A percentile compares a stretch with the other conserved stretches of the same genome.
These are phyloP conservation scores for Amanita fuliginea DNA, from an alignment of 768 basidiomycete genomes.

Conservation along the genomic window DNA sequence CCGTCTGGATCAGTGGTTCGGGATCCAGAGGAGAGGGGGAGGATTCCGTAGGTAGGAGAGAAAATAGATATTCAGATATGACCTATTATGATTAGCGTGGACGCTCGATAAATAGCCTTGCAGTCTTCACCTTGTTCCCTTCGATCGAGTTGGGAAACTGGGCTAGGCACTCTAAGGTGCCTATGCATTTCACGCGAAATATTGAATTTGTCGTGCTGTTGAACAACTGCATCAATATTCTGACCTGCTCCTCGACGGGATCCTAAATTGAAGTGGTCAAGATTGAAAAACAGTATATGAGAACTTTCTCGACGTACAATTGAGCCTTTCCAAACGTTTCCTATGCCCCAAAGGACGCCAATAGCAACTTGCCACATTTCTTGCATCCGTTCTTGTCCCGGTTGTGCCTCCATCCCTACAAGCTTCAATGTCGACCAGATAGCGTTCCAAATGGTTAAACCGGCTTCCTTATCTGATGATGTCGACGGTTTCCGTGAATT, in stretches of 20 bases:
- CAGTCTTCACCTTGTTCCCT: slow-evolving; percentile 44
- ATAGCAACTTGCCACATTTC: slow-evolving; percentile 74
- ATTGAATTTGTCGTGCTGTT: slow-evolving; percentile 40
- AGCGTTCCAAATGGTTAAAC: slow-evolving; percentile 48
- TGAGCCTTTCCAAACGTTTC: slow-evolving; percentile 57
- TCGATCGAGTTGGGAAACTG: slow-evolving; percentile 52
- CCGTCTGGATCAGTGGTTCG: slow-evolving; percentile 67
- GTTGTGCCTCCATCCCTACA: slow-evolving; percentile 46
- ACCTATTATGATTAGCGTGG: slow-evolving; percentile 22
- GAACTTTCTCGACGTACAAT: slow-evolving; percentile 30
- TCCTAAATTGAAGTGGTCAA: slow-evolving; percentile 21
- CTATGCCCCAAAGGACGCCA: slow-evolving; percentile 86
- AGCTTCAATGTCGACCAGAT: slow-evolving; percentile 52
- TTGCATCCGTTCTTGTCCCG: slow-evolving; percentile 56
- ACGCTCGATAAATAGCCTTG: not conserved
- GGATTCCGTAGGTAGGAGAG: slow-evolving; percentile 38
- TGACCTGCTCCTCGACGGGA: slow-evolving; percentile 49
- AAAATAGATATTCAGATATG: slow-evolving; percentile 59
- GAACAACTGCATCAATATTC: slow-evolving; percentile 57
- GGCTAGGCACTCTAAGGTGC: slow-evolving; percentile 78
- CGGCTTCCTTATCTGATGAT: slow-evolving; percentile 35
- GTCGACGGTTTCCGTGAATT: slow-evolving; percentile 30
- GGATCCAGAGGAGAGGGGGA: slow-evolving; percentile 33
- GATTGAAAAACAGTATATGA: not conserved
- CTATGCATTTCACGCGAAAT: slow-evolving; percentile 69